Evolutionary conservation across 2,329 filamentous ascomycete genomes (phyloP), one percentile per base, ranked within the genome.

Genomic region (Fusarium floridanum): DNA sequence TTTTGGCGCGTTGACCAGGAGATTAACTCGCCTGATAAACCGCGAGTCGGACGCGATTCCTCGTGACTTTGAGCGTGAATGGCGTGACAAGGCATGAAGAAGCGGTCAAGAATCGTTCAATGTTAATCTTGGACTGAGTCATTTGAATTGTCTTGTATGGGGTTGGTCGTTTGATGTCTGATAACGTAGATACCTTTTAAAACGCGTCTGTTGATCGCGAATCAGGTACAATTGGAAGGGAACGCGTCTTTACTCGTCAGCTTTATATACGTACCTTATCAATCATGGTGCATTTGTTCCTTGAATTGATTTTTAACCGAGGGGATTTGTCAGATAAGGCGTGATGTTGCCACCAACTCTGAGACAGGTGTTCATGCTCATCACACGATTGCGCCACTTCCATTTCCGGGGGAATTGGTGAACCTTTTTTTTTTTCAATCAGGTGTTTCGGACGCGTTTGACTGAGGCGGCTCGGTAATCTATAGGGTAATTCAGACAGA

Each of bases 21-120:
- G 27, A 16, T 12, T 8, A 1, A 9, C 61, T 74, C 62, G 59
- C 2, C 59, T 60, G 62, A 69, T 70, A 39, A 9, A 24, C 32
- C 72, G 63, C 74, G 70, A 70, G 34, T 64, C 55, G 68, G n/a
- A 71, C 70, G 43, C 74, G 74, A 55, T 37, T 69, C 56, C 76
- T 78, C 72, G 74, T 78, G 76, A 77, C 73, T 72, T 72, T 27
- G 60, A 27, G 3, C 10, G 27, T 6, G 20, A 53, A 75, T 77
- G 76, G 70, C 55, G 36, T 29, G 70, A 77, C 27, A 11, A 9
- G 32, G 56, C 48, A 62, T 62, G 34, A 43, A 41, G 37, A 37
- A 48, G 53, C 57, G 61, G 74, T 64, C 41, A 66, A 68, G 24
- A 53, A 59, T 70, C 53, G 66, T 56, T 20, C 22, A 60, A 56